Base-by-base conservation (phyloP, 1,284 basidiomycete genomes). In the Moesziomyces sp. region DNA sequence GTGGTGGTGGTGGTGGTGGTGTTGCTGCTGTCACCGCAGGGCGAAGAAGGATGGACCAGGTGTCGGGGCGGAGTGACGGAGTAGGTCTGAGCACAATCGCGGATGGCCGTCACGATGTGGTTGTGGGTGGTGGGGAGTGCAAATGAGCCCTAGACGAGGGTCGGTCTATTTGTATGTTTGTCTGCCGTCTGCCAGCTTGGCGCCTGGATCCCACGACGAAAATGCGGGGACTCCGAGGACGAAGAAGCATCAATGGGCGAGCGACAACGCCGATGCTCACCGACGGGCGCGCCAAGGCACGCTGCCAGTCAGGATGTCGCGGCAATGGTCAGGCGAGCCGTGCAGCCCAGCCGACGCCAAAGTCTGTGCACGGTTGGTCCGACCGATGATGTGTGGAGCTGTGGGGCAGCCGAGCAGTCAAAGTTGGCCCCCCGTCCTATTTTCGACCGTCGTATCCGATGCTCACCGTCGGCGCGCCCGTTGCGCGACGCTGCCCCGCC, bases 361-460 rank as follows among this genome's bases (percentile, higher is more conserved):
- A 42, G 46, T 35, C 46, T 47, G 47, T 49, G 47, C 47, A 44
- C 30, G 47, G 19, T 19, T n/a, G 16, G 14, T 0, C 38, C 38
- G 38, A 40, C 38, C 45, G 52, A 44, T 23, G 52, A 44, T 23
- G 46, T n/a, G 38, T 21, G 57, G 50, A 33, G 57, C 40, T 33
- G 42, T 9, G 28, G 46, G 16, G 21, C 28, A 38, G n/a, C 21
- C 19, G 9, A 14, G 24, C 38, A n/a, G 28, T 9, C 13, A 9
- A 9, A 19, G 23, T 46, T 40, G 30, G 13, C 30, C 30, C 30
- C 13, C 3, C 10, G 30, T 33, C 30, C 11, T 23, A 21, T 38
- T 24, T 51, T 58, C 44, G 28, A 51, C 57, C 51, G 51, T 52
- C 23, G 50, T 59, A 52, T 59, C 57, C 57, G 57, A 59, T 43